Evolutionary conservation across 23 red algal species (phyloP).

Genomic region (Gracilaria domingensis): DNA sequence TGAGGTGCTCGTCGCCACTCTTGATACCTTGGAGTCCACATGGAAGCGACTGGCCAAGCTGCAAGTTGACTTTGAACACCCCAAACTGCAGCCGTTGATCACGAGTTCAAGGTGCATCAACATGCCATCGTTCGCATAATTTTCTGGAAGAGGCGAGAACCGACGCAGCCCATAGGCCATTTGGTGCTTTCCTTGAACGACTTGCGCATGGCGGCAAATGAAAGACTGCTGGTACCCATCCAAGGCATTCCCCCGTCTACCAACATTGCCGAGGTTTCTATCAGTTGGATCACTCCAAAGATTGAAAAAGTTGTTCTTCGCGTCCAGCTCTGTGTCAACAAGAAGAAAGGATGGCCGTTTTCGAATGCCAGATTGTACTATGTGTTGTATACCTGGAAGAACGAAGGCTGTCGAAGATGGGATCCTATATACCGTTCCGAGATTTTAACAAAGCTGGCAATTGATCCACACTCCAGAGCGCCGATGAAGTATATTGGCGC

Average conservation of each 20-base stretch:
- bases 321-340: constrained; percentile 15
- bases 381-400: constrained; percentile 49
- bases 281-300: constrained; percentile 17
- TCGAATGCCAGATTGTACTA: constrained; percentile 33
- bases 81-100: constrained; percentile 10
- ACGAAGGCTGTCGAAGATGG: constrained; percentile 22
- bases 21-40: neutral
- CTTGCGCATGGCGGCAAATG: neutral
- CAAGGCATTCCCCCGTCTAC: neutral
- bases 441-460: constrained; percentile 20
- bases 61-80: neutral
- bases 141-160: neutral
- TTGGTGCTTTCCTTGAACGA: neutral
- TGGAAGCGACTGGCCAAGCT: constrained; percentile 18
- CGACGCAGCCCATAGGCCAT: neutral
- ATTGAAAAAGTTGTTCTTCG: constrained; percentile 19
- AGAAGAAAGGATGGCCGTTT: constrained; percentile 64
- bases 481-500: constrained; percentile 52
- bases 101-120: constrained; percentile 3
- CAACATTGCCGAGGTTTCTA: constrained; percentile 9
- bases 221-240: neutral
- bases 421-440: constrained; percentile 51
- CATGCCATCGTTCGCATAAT: neutral
- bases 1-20: neutral
- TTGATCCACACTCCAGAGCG: constrained; percentile 14